Evolutionary conservation across 179 eudicot genomes (phyloP), one percentile per base, ranked within the genome.

Genomic region (Carnegiea gigantea): DNA sequence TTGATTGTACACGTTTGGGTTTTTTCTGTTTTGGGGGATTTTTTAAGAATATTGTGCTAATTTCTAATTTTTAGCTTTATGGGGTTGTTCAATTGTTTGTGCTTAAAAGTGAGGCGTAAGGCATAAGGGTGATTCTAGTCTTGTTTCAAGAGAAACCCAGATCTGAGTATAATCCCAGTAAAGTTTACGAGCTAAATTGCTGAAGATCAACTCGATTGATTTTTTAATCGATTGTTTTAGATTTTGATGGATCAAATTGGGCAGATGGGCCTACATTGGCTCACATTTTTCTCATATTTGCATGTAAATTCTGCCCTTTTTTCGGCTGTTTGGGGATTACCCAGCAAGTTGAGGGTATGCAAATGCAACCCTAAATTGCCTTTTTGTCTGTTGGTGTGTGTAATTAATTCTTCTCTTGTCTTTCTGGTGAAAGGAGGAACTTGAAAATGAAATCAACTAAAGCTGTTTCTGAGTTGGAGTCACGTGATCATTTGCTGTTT

Each of bases 281-380:
- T 40, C 44, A 5, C 44, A 5, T 40, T 60, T 65, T 24, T 65
- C 36, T 7, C 33, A 8, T 26, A 65, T 65, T 13, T 65, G 71
- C 71, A 65, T 40, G 9, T 26, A 23, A 65, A 65, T 6, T 23
- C 73, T 68, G 73, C 38, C 40, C 44, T 21, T 12, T 68, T 68
- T 68, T 8, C 43, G 40, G 73, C 43, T 26, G 44, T 70, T 67
- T 70, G 73, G 73, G 33, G n/a, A 36, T 18, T 70, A 18, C 72
- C 38, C 5, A 28, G 72, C 72, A 67, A 67, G 72, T 67, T 67
- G 72, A n/a, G 73, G 78, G 8, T 74, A 18, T 62, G 65, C 73
- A 70, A 36, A 30, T 70, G 46, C 12, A 82, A 82, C 81, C 86
- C 83, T 80, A 77, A 28, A 30, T n/a, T 77, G 51, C 33, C 26